phyloP scores from a whole-genome alignment of 345 rosid species.

The Populus pruinosa region DNA sequence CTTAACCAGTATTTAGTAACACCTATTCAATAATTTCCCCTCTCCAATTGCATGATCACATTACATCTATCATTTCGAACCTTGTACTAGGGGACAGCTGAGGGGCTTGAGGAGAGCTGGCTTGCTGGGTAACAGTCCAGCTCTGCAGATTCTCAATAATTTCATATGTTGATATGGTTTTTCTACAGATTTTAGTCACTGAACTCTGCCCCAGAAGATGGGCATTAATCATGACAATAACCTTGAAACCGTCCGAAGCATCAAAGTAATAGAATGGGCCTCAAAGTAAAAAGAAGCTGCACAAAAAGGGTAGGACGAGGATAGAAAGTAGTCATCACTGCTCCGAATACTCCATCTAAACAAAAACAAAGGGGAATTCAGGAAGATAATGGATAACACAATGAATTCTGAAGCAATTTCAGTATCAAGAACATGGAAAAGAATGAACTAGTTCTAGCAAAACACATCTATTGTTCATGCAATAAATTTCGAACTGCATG shows the following conservation, averaged over 20 bases:
- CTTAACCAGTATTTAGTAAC: not conserved
- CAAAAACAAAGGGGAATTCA: not conserved
- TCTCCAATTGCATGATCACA: too few relatives aligned
- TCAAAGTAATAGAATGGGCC: not conserved
- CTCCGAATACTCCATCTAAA: slow-evolving; percentile 76
- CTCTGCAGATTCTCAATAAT: not conserved
- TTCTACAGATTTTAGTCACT: not conserved
- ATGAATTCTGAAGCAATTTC: not conserved
- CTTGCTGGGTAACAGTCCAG: not conserved
- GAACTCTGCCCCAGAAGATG: not conserved
- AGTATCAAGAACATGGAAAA: not conserved
- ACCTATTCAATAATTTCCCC: not conserved
- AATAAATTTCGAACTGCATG: not conserved
- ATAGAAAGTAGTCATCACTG: slow-evolving; percentile 52
- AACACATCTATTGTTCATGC: not conserved
- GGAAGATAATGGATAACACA: not conserved
- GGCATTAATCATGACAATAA: slow-evolving; percentile 10
- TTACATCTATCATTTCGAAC: too few relatives aligned
- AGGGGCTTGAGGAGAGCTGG: not conserved
- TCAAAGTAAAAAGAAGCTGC: not conserved
- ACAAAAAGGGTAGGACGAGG: too few relatives aligned
- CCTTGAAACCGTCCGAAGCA: slow-evolving; percentile 33
- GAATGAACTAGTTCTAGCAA: not conserved
- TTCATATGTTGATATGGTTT: slow-evolving; percentile 9
- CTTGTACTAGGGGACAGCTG: too few relatives aligned